Conservation (phyloP, 768 basidiomycete species). For the Boletus bicolor region DNA sequence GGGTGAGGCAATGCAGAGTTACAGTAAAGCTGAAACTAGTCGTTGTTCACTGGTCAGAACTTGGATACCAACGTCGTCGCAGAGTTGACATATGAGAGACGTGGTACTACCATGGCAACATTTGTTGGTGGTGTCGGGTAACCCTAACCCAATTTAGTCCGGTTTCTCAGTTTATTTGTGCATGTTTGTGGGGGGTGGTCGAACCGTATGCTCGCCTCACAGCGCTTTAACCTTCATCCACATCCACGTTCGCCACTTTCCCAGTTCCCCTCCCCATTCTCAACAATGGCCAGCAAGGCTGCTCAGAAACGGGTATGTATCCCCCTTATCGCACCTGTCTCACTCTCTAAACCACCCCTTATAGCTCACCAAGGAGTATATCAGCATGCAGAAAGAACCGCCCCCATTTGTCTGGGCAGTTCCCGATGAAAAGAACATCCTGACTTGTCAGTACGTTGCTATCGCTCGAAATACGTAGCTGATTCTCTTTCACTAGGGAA, state of each 20-base stretch:
- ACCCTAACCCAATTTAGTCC: conserved; percentile 22
- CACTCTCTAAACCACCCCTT: not conserved
- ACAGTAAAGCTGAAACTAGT: not conserved
- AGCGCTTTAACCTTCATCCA: conserved; percentile 23
- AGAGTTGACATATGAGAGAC: not conserved
- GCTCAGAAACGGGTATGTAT: conserved; percentile 74
- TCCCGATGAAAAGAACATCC: conserved; percentile 96
- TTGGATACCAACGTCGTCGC: not conserved
- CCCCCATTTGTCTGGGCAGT: conserved; percentile 95
- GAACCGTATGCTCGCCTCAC: conserved; percentile 21
- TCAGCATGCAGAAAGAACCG: conserved; percentile 87
- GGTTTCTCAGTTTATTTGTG: conserved; percentile 14
- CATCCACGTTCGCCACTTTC: conserved; percentile 16
- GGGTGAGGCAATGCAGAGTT: conserved; percentile 6
- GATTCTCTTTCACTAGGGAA: conserved; percentile 63
- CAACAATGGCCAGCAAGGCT: conserved; percentile 76
- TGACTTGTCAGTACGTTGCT: conserved; percentile 68
- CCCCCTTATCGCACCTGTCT: conserved; percentile 9
- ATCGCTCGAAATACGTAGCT: conserved; percentile 3
- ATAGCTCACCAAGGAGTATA: conserved; percentile 84
- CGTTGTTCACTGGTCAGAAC: not conserved
- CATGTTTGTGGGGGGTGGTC: conserved; percentile 29
- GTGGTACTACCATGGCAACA: conserved; percentile 11
- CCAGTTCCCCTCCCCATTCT: not conserved
- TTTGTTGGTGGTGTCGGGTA: not conserved